Evolutionary conservation across 2,329 filamentous ascomycete genomes (phyloP), one percentile per base, ranked within the genome.

Genomic region (Beauveria caledonica): DNA sequence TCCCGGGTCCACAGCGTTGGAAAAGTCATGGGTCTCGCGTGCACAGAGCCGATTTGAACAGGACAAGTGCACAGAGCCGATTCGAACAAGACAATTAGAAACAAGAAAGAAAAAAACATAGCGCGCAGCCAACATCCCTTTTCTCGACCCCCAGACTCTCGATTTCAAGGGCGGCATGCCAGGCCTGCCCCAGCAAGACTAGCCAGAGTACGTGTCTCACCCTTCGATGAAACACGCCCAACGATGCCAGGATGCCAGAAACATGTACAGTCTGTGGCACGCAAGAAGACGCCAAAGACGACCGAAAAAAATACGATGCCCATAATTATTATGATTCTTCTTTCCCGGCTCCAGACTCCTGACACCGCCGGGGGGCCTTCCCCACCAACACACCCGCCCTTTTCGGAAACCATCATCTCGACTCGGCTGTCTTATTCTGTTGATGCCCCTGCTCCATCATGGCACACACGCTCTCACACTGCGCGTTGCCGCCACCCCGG

Each of bases 171-270:
- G 50, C 52, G 25, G 54, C 58, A 62, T 61, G 59, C 42, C 55
- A 54, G 55, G 23, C 44, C 44, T 36, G 45, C 45, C 55, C 55
- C 33, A 58, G 55, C 55, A 40, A 15, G 52, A 23, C 59, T 56
- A 49, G 62, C 63, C 64, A 60, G 61, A 64, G 62, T 65, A 62
- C 60, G 58, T 71, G 69, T 72, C 70, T 72, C 68, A 72, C 67
- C 67, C 65, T 63, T 61, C 63, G 62, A 66, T 67, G 68, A 70
- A 70, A 69, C 66, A 68, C 65, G 61, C 55, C 70, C 71, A 70
- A 72, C 67, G 63, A 66, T 65, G 55, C 44, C 57, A 63, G 61
- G 63, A 66, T 65, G 55, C 44, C 57, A 63, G 61, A 63, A 62
- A 61, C 65, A 68, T 68, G 23, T 62, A 60, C 63, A 59, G 64